Percentiles rank a stretch among this genome's conserved stretches.
phyloP scores from a whole-genome alignment of 805 yeast species.

The Cyberlindnera saturnus region DNA sequence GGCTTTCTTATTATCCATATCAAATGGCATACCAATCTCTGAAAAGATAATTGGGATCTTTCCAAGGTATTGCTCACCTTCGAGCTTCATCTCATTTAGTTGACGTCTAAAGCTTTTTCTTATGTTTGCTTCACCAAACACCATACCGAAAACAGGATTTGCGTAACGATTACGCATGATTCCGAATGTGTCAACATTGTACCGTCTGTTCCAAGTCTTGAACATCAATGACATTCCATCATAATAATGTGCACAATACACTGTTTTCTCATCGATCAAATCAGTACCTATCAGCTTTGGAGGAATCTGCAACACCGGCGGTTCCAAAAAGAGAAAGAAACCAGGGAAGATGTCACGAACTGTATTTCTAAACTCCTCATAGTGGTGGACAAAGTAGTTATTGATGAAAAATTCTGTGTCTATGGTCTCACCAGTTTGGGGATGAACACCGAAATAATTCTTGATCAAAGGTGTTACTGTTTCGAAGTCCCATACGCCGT shows the following conservation, averaged over 20 bases:
- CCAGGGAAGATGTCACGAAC: constrained; percentile 42
- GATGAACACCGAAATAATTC: constrained; percentile 43
- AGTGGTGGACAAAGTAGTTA: constrained; percentile 57
- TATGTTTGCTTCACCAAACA: constrained; percentile 76
- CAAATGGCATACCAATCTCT: constrained; percentile 97
- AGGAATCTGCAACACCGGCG: constrained; percentile 76
- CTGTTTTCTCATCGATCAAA: constrained; percentile 56
- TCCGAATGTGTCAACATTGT: constrained; percentile 87
- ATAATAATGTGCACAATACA: constrained; percentile 85
- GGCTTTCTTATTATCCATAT: constrained; percentile 80
- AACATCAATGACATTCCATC: constrained; percentile 93
- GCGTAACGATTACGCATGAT: constrained; percentile 72
- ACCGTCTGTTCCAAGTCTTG: constrained; percentile 76
- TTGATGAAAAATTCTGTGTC: constrained; percentile 57
- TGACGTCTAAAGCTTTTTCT: constrained; percentile 68
- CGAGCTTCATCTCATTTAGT: constrained; percentile 57
- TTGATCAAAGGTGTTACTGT: constrained; percentile 35
- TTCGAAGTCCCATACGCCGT: constrained; percentile 64
- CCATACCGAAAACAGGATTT: constrained; percentile 69
- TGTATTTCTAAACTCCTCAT: constrained; percentile 40
- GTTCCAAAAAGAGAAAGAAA: constrained; percentile 61
- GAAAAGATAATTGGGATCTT: constrained; percentile 72
- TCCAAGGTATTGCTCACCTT: constrained; percentile 61
- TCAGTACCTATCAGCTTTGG: constrained; percentile 49
- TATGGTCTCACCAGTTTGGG: constrained; percentile 32